Evolutionary conservation across 352 stramenopile species (phyloP), one percentile per base, ranked within the genome.

Genomic region (Thraustochytrium sp.): DNA sequence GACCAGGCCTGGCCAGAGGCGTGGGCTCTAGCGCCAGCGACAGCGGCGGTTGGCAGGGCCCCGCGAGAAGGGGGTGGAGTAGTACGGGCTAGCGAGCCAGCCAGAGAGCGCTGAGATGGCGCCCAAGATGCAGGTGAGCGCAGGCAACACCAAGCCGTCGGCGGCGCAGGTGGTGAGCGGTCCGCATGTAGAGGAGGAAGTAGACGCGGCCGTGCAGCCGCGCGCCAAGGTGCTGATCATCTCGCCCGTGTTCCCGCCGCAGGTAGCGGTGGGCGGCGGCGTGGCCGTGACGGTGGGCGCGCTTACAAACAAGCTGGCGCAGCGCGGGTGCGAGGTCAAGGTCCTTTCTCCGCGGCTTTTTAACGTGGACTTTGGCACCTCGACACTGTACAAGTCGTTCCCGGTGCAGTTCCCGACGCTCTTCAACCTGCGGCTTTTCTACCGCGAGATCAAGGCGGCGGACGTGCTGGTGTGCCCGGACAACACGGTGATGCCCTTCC

Each of bases 401-500:
- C 68, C 68, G 34, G 68, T 80, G 37, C 68, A 80, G 44, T 80
- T 80, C 53, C 68, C 68, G 42, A 80, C 68, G 23, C n/a, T 80
- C 21, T 80, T 55, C 44, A 80, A 80, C 68, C 31, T 80, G 31
- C 68, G 53, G 13, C 42, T 80, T 8, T 80, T 80, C 34, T 80
- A 72, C 31, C 31, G 40, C 31, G 31, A 51, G 18, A 80, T 80
- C 53, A 61, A 64, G 48, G 68, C 34, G 34, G 68, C 68, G 13
- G 68, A 80, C 53, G 40, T 80, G 29, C 21, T 80, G 8, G 68
- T 80, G 68, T 80, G 68, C 34, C 68, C 68, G 3, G 68, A 80
- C 51, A 80, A 80, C 68, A 80, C 68, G 5, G 68, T 80, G 18
- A 80, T 80, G 68, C 68, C 68, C 23, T 80, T 80, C 44, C 44